Evolutionary conservation across 257 asterid genomes (phyloP).

Genomic region (Ilex aquifolium): DNA sequence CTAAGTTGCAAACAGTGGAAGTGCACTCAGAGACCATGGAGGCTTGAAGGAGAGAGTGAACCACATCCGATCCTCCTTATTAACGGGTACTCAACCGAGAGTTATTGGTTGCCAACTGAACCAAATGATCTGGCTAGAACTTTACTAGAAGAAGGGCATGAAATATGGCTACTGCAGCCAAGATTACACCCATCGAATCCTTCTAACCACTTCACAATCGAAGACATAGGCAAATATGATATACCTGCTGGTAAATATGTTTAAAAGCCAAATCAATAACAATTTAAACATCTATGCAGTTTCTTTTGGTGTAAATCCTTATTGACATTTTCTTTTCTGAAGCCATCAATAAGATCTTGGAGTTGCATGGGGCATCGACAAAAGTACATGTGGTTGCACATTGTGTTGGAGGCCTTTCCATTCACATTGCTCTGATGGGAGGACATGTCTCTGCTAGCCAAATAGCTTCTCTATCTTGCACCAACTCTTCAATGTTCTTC

Average conservation of each 20-base stretch:
- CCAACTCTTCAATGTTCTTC: slow-evolving; percentile 56
- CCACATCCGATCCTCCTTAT: slow-evolving; percentile 36
- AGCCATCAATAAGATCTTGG: slow-evolving; percentile 36
- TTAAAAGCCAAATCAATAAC: no score
- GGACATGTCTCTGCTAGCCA: slow-evolving; percentile 36
- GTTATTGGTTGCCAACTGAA: slow-evolving; percentile 52
- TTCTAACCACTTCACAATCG: slow-evolving; percentile 29
- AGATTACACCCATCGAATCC: slow-evolving; percentile 32
- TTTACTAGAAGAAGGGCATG: slow-evolving; percentile 39
- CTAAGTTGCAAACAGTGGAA: slow-evolving; percentile 41
- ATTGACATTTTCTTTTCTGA: slow-evolving; percentile 1
- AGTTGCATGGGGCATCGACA: slow-evolving; percentile 23
- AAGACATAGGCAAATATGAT: slow-evolving; percentile 47
- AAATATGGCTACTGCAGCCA: slow-evolving; percentile 37
- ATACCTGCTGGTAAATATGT: slow-evolving; percentile 32
- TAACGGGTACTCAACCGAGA: slow-evolving; percentile 50
- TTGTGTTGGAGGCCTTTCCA: slow-evolving; percentile 51
- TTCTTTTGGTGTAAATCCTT: not conserved
- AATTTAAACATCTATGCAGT: not conserved
- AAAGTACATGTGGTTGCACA: slow-evolving; percentile 46
- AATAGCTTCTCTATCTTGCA: slow-evolving; percentile 49
- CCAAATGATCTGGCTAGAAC: slow-evolving; percentile 46
- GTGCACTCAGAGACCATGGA: slow-evolving; percentile 11
- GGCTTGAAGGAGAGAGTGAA: slow-evolving; percentile 11
- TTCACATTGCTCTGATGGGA: slow-evolving; percentile 55